phyloP scores from a whole-genome alignment of 176 grass and related monocot species.

The Rhynchospora breviuscula region DNA sequence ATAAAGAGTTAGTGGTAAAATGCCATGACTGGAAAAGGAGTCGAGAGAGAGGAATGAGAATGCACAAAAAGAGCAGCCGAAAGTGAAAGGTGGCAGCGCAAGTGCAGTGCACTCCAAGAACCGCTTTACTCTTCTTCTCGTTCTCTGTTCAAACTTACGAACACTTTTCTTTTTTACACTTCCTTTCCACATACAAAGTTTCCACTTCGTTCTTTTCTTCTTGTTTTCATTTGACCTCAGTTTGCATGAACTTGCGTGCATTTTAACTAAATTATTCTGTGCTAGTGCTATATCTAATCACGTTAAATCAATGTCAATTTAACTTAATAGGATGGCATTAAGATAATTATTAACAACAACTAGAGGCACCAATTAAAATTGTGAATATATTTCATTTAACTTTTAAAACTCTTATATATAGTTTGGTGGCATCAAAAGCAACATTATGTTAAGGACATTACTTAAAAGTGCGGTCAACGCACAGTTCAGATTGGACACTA shows the following conservation, averaged over 20 bases:
- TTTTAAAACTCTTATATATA: neutral
- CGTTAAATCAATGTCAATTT: neutral
- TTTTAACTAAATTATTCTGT: neutral
- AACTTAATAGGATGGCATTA: neutral
- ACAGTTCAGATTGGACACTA: neutral
- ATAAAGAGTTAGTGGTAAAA: neutral
- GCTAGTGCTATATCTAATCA: neutral
- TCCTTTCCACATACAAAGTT: neutral
- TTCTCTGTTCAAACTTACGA: conserved; percentile 1
- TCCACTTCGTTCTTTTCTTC: neutral
- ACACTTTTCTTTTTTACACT: conserved; percentile 10
- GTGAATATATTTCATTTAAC: neutral
- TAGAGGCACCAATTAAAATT: neutral
- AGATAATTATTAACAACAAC: neutral
- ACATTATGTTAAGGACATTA: neutral
- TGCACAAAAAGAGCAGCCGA: conserved; percentile 21
- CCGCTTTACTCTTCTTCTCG: neutral
- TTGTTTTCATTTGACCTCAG: neutral
- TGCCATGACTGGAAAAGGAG: neutral
- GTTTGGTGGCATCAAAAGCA: neutral
- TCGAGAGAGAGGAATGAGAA: neutral
- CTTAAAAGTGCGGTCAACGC: neutral
- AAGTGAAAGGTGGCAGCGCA: conserved; percentile 10
- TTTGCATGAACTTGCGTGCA: too few relatives aligned
- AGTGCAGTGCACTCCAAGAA: conserved; percentile 18